Evolutionary conservation across 2,329 filamentous ascomycete genomes (phyloP).

Genomic region (Tolypocladium pustulatum): DNA sequence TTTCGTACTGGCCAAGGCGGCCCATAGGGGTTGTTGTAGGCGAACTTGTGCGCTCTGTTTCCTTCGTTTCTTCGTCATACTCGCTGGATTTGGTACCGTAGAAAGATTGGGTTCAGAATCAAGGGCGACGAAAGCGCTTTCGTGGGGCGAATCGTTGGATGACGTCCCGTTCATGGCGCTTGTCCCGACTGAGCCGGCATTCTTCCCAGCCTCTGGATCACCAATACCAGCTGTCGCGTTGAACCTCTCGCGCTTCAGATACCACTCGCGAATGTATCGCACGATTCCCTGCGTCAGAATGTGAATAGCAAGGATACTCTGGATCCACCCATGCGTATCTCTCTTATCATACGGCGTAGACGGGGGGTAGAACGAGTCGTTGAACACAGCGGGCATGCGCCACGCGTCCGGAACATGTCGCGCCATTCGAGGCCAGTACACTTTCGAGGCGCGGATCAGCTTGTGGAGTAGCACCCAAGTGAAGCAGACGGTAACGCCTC

Average conservation of each 20-base stretch:
- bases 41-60: constrained; percentile 87
- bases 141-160: constrained; percentile 2
- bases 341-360: constrained; percentile 41
- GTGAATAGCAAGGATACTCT: constrained; percentile 62
- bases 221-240: constrained; percentile 35
- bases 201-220: constrained; percentile 56
- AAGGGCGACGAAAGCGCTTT: constrained; percentile 36
- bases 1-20: constrained; percentile 88
- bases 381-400: constrained; percentile 31
- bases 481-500: constrained; percentile 62
- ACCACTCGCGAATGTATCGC: constrained; percentile 60
- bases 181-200: constrained; percentile 3
- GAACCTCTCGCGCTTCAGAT: constrained; percentile 48
- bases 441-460: constrained; percentile 36
- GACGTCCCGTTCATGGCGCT: neutral
- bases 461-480: constrained; percentile 53
- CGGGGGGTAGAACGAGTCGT: constrained; percentile 34
- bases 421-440: constrained; percentile 35
- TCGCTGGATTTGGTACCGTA: constrained; percentile 23
- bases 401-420: constrained; percentile 36
- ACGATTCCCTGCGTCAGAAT: constrained; percentile 66
- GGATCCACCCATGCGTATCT: constrained; percentile 53
- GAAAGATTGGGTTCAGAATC: constrained; percentile 35
- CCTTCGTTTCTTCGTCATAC: constrained; percentile 65
- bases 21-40: constrained; percentile 87